Evolutionary conservation across 2,329 filamentous ascomycete species (phyloP).

Genomic region (Bertia moriformis): DNA sequence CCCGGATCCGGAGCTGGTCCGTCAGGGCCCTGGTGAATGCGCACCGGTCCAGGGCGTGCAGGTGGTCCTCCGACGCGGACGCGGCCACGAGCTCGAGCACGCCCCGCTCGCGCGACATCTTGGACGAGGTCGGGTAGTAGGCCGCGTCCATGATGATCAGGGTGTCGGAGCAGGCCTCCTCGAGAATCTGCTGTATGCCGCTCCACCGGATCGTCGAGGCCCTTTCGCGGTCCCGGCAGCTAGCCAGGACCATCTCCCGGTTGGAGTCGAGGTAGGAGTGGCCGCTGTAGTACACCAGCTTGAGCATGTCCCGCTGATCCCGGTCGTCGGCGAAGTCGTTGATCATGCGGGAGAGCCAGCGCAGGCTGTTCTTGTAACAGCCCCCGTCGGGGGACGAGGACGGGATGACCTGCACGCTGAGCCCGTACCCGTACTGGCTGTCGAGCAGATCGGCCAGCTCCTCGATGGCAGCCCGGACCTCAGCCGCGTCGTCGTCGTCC

Average conservation of each 20-base stretch:
- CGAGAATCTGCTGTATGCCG: conserved; percentile 37
- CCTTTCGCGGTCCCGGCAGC: conserved; percentile 28
- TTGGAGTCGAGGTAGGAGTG: conserved; percentile 37
- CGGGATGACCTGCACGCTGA: conserved; percentile 33
- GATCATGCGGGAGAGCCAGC: conserved; percentile 35
- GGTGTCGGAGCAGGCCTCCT: conserved; percentile 38
- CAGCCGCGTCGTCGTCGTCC: conserved; percentile 29
- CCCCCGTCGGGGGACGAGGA: conserved; percentile 33
- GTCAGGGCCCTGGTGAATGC: conserved; percentile 34
- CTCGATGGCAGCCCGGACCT: conserved; percentile 23
- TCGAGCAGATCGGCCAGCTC: conserved; percentile 35
- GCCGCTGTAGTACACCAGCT: conserved; percentile 43
- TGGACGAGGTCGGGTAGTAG: conserved; percentile 38
- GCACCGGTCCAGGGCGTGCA: conserved; percentile 28
- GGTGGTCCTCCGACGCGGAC: conserved; percentile 35
- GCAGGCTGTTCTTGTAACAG: too few species aligned
- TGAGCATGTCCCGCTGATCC: conserved; percentile 39
- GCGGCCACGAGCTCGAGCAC: conserved; percentile 42
- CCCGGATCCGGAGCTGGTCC: conserved; percentile 31
- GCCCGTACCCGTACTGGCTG: conserved; percentile 34
- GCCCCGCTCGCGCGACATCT: conserved; percentile 33
- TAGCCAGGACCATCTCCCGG: conserved; percentile 40
- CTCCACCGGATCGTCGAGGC: conserved; percentile 36
- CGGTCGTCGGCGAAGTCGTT: conserved; percentile 35
- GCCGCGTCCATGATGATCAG: conserved; percentile 43